These are phyloP conservation scores for Furcasterigmium sp. DNA, from an alignment of 2,329 filamentous ascomycete genomes.

Conservation along the genomic window DNA sequence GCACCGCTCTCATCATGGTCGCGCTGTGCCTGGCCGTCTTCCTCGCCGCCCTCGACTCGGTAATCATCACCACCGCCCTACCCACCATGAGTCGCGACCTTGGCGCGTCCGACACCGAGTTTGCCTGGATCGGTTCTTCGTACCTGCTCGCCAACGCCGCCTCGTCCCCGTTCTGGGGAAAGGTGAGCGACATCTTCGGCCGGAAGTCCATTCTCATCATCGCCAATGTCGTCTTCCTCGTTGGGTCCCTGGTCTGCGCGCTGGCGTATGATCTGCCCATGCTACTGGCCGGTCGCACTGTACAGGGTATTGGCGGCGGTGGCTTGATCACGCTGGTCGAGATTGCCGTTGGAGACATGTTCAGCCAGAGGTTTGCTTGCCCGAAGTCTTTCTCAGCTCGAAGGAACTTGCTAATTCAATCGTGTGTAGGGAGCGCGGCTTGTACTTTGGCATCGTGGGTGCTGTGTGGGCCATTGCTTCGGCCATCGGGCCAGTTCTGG, in stretches of 20 bases:
- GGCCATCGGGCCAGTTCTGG: conserved; percentile 50
- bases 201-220: conserved; percentile 47
- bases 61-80: background rate
- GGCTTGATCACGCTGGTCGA: conserved; percentile 28
- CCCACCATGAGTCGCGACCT: background rate
- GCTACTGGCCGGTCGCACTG: conserved; percentile 24
- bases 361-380: conserved; percentile 20
- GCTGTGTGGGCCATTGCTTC: conserved; percentile 51
- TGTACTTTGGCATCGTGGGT: conserved; percentile 50
- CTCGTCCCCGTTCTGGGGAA: conserved; percentile 64
- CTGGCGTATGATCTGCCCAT: background rate
- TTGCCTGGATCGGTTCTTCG: conserved; percentile 71
- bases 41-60: background rate
- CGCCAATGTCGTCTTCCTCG: conserved; percentile 44
- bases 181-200: conserved; percentile 52
- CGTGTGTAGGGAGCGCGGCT: conserved; percentile 16
- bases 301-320: conserved; percentile 30
- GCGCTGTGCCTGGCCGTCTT: background rate
- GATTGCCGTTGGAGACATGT: conserved; percentile 29
- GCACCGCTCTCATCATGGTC: too few species aligned
- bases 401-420: too few species aligned
- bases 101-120: conserved; percentile 22
- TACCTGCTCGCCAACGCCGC: conserved; percentile 66
- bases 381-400: too few species aligned
- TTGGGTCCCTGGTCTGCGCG: conserved; percentile 47